These are phyloP conservation scores for Blastobotrys niveus DNA, from an alignment of 1,139 yeast species.

Conservation along the genomic window DNA sequence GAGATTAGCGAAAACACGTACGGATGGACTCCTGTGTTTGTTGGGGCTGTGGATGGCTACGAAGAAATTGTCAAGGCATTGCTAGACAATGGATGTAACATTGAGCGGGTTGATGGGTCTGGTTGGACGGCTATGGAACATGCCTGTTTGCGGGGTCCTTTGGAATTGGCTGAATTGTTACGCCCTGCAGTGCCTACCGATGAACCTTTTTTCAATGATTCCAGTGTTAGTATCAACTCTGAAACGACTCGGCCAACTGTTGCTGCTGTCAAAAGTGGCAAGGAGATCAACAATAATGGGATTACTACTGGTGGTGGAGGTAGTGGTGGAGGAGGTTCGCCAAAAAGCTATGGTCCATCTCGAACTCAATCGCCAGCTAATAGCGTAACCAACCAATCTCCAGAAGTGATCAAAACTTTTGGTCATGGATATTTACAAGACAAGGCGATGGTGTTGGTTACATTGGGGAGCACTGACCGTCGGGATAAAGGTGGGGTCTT, in stretches of 20 bases:
- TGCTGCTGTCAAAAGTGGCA: conserved; percentile 12
- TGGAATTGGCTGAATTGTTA: conserved; percentile 59
- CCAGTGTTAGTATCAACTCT: not conserved
- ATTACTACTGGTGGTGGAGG: not conserved
- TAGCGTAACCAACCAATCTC: not conserved
- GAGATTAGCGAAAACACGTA: conserved; percentile 73
- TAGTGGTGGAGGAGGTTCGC: no score
- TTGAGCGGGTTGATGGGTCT: conserved; percentile 63
- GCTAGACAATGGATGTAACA: conserved; percentile 44
- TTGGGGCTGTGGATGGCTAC: conserved; percentile 85
- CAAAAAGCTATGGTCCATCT: not conserved
- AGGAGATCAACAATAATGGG: conserved; percentile 7
- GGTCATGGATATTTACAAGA: conserved; percentile 71
- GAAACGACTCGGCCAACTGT: not conserved
- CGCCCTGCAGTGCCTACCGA: conserved; percentile 37
- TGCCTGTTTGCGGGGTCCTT: conserved; percentile 85
- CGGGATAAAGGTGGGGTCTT: conserved; percentile 58
- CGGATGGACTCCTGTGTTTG: conserved; percentile 94
- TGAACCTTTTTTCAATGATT: conserved; percentile 9
- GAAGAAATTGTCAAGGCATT: conserved; percentile 52
- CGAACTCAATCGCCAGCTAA: not conserved
- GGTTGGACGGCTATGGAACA: conserved; percentile 99
- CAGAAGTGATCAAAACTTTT: conserved; percentile 55
- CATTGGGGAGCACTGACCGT: conserved; percentile 81
- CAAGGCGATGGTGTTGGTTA: conserved; percentile 62